phyloP scores from a whole-genome alignment of 1,139 yeast genomes.

The Hyphopichia wangnamkhiaoensis region DNA sequence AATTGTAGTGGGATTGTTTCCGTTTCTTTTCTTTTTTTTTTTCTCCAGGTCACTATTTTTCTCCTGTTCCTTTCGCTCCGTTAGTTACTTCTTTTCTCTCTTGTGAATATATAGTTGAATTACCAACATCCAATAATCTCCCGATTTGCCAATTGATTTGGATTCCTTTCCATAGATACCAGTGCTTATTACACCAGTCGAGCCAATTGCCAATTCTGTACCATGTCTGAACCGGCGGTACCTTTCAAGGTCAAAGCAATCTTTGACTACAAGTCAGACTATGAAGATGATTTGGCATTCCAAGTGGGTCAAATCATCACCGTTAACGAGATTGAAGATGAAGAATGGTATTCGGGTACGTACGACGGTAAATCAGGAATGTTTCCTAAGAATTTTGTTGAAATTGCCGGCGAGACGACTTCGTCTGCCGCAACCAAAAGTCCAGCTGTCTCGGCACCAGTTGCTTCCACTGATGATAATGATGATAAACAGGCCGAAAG shows the following conservation, averaged over 20 bases:
- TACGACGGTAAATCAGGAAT: conserved; percentile 66
- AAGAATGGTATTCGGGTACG: conserved; percentile 83
- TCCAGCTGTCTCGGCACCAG: conserved; percentile 1
- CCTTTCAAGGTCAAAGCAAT: conserved; percentile 77
- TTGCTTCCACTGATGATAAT: not conserved
- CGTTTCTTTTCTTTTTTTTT: too few species aligned
- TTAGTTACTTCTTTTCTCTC: too few species aligned
- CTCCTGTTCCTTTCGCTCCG: not conserved
- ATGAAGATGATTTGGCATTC: conserved; percentile 81
- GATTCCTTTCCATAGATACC: too few species aligned
- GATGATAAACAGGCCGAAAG: not conserved
- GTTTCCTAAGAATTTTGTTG: conserved; percentile 87
- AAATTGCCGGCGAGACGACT: conserved; percentile 21
- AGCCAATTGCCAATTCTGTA: too few species aligned
- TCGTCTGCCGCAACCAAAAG: conserved; percentile 9
- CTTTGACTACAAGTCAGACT: conserved; percentile 74
- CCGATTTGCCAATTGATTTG: too few species aligned
- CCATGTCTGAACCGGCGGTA: conserved; percentile 12
- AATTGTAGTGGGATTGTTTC: too few species aligned
- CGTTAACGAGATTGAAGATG: conserved; percentile 80
- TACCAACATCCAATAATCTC: too few species aligned
- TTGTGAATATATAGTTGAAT: too few species aligned
- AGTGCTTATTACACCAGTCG: too few species aligned
- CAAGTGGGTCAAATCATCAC: conserved; percentile 65
- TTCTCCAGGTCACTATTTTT: conserved; percentile 2